Evolutionary conservation across 2,329 filamentous ascomycete species (phyloP), one percentile per base, ranked within the genome.

Genomic region (Aureobasidium sp.): DNA sequence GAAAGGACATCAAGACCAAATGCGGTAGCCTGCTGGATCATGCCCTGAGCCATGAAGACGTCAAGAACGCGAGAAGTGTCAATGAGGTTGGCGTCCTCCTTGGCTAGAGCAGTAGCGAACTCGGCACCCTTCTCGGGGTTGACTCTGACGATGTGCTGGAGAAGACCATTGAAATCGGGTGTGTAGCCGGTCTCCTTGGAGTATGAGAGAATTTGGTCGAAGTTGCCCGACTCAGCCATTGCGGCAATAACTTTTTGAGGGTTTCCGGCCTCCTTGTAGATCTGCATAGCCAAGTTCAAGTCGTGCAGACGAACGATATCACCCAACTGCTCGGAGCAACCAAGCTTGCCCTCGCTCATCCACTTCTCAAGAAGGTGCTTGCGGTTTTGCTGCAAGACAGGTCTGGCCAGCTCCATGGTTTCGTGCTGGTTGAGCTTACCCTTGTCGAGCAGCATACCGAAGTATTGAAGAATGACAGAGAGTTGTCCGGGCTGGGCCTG

Each of bases 301-400:
- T 99, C 94, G 69, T 97, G 91, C 25, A 89, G 83, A 51, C 94
- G 89, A 54, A 97, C 89, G 69, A 96, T 85, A 74, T 99, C 95
- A 78, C 94, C 94, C 54, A 99, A 85, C 75, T 97, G 90, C 78
- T 99, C 94, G 0, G 94, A 97, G 77, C 89, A 92, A 74, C 95
- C 90, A 47, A 99, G 83, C 81, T 99, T 99, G 76, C 91, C 89
- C 77, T 97, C 94, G 71, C 88, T 88, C 75, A 97, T 84, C 95
- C 95, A 99, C 77, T 99, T 99, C 78, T 97, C 94, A 32, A 99
- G 83, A 30, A 99, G 80, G 72, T 97, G 91, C 78, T 97, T 97
- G 66, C 94, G 86, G 74, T 92, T 94, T 76, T 99, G 94, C 61
- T 89, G 86, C 62, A 99, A 82, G 25, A 99, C 94, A 21, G 94